Conservation (phyloP, 257 asterid genomes). For the Primulina eburnea region DNA sequence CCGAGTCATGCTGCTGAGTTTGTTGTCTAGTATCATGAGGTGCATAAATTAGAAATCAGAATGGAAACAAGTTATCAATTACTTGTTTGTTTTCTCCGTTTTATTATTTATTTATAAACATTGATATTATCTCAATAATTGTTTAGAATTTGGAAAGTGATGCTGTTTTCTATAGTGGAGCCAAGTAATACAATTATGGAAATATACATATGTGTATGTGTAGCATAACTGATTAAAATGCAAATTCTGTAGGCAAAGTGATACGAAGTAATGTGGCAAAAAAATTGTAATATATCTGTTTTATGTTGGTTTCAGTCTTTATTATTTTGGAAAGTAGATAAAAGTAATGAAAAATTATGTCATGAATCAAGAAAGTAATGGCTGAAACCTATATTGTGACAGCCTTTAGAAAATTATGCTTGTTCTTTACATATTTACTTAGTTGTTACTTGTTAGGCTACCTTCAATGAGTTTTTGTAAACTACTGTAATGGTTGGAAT, state of each 20-base stretch:
- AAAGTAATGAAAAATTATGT: conserved; percentile 1
- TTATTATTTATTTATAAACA: too few species aligned
- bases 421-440: background rate
- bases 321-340: background rate
- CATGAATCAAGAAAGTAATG: background rate
- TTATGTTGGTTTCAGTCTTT: background rate
- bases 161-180: too few species aligned
- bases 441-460: background rate
- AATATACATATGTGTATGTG: too few species aligned
- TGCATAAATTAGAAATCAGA: background rate
- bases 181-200: too few species aligned
- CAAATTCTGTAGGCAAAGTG: background rate
- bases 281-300: background rate
- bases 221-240: background rate
- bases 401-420: background rate
- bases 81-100: too few species aligned
- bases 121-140: too few species aligned
- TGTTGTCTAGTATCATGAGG: background rate
- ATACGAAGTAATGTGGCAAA: background rate
- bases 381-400: background rate
- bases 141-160: too few species aligned
- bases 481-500: background rate
- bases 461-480: background rate
- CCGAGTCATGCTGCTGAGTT: background rate
- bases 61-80: too few species aligned